Conservation (phyloP, 345 rosid species). For the Arabis alpina region DNA sequence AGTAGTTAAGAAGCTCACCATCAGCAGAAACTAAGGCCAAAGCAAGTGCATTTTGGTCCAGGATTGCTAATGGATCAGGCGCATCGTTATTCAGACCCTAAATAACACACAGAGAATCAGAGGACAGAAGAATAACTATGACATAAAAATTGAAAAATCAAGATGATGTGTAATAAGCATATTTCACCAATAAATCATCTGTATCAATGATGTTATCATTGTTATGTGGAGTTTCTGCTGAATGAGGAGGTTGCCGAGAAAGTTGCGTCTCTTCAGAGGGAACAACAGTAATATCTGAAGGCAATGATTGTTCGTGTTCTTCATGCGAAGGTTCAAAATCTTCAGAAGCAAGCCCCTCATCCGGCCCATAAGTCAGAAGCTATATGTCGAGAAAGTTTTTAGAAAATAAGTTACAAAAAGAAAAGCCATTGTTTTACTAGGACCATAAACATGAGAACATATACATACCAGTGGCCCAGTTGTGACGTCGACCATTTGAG, state of each 20-base stretch:
- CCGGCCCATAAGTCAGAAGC: constrained; percentile 86
- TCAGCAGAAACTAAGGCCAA: constrained; percentile 71
- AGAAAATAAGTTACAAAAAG: constrained; percentile 1
- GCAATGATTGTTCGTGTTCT: constrained; percentile 62
- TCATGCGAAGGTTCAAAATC: constrained; percentile 52
- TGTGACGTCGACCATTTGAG: constrained; percentile 41
- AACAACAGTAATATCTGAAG: constrained; percentile 50
- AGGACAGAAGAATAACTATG: not conserved
- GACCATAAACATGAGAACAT: constrained; percentile 10
- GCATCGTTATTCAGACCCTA: constrained; percentile 63
- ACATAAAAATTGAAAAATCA: constrained; percentile 7
- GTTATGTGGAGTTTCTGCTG: constrained; percentile 57
- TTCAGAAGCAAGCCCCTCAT: constrained; percentile 59
- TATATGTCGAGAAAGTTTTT: constrained; percentile 37
- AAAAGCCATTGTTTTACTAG: constrained; percentile 3
- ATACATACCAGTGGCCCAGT: constrained; percentile 72
- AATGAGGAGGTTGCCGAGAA: constrained; percentile 47
- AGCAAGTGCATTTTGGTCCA: constrained; percentile 80
- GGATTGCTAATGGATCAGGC: constrained; percentile 64
- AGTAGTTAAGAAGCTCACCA: constrained; percentile 45
- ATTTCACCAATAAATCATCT: constrained; percentile 83
- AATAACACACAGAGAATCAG: constrained; percentile 12
- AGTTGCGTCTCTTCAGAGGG: constrained; percentile 53
- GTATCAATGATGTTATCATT: constrained; percentile 59
- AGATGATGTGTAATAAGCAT: constrained; percentile 8